Evolutionary conservation across 2,329 filamentous ascomycete species (phyloP).

Genomic region (Microcyclosporella mali): DNA sequence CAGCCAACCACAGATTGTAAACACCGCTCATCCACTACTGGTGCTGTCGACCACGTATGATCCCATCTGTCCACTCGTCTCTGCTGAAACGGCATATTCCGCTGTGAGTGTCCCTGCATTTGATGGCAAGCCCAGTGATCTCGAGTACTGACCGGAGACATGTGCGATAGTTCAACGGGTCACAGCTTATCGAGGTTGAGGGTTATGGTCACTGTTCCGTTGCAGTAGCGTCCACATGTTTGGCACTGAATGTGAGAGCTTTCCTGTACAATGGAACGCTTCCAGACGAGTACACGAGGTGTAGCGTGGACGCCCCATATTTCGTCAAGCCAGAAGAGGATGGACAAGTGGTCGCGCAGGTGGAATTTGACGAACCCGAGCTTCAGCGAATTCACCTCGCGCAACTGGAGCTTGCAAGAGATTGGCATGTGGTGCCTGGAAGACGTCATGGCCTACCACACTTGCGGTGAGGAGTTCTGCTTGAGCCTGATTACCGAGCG

Average conservation of each 20-base stretch:
- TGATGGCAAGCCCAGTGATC: no score
- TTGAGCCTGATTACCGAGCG: no score
- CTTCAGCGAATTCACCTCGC: slow-evolving; percentile 18
- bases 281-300: slow-evolving; percentile 15
- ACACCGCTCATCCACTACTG: slow-evolving; percentile 16
- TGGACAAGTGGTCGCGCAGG: slow-evolving; percentile 15
- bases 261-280: slow-evolving; percentile 18
- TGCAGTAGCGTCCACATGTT: slow-evolving; percentile 17
- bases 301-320: slow-evolving; percentile 19
- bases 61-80: slow-evolving; percentile 18
- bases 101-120: no score
- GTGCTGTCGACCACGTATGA: slow-evolving; percentile 19
- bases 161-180: slow-evolving; percentile 14
- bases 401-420: slow-evolving; percentile 19
- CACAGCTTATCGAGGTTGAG: slow-evolving; percentile 16
- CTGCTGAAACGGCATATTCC: slow-evolving; percentile 12
- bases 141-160: no score
- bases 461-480: no score
- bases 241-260: slow-evolving; percentile 15
- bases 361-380: slow-evolving; percentile 11
- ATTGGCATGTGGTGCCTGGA: slow-evolving; percentile 12
- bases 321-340: slow-evolving; percentile 21
- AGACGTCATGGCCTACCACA: no score
- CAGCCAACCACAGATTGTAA: slow-evolving; percentile 9
- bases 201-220: slow-evolving; percentile 20